phyloP scores from a whole-genome alignment of 2,329 filamentous ascomycete species.

The Akanthomyces muscarius region DNA sequence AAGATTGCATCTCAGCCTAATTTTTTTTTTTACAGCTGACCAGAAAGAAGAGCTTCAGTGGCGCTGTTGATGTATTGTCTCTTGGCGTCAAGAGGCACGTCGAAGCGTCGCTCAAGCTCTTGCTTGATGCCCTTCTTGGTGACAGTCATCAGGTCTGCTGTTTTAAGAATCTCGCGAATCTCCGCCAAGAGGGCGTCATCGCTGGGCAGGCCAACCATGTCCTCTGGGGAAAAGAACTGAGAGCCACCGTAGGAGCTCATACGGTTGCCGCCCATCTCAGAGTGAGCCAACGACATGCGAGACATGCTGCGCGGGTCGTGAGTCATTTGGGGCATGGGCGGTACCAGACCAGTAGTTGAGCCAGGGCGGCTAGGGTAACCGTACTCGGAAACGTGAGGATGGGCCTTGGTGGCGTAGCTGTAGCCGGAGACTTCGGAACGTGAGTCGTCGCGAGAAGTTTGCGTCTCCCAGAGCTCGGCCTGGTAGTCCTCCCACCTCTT shows the following conservation, averaged over 20 bases:
- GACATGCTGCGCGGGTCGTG: constrained; percentile 49
- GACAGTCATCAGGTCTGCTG: constrained; percentile 92
- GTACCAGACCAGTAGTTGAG: constrained; percentile 48
- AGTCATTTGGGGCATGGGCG: constrained; percentile 48
- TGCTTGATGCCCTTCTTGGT: constrained; percentile 98
- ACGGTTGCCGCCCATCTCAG: constrained; percentile 58
- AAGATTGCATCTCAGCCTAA: background rate
- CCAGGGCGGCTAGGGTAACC: constrained; percentile 56
- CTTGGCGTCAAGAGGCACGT: constrained; percentile 78
- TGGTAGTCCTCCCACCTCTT: constrained; percentile 99
- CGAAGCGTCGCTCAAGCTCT: constrained; percentile 88
- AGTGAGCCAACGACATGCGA: constrained; percentile 76
- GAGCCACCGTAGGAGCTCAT: constrained; percentile 59
- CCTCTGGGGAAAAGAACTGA: constrained; percentile 58
- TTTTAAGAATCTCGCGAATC: constrained; percentile 88
- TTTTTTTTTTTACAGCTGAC: constrained; percentile 59
- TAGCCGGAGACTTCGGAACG: constrained; percentile 88
- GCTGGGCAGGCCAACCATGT: constrained; percentile 71
- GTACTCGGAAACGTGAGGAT: constrained; percentile 65
- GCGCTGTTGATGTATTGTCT: constrained; percentile 91
- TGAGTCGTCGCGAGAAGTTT: constrained; percentile 76
- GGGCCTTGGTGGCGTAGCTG: constrained; percentile 86
- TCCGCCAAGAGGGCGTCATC: constrained; percentile 90
- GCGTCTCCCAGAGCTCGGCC: constrained; percentile 92
- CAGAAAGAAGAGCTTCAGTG: constrained; percentile 74